Evolutionary conservation across 495 filamentous ascomycete species (phyloP), one percentile per base, ranked within the genome.

Genomic region (Penicillium egyptiacum): DNA sequence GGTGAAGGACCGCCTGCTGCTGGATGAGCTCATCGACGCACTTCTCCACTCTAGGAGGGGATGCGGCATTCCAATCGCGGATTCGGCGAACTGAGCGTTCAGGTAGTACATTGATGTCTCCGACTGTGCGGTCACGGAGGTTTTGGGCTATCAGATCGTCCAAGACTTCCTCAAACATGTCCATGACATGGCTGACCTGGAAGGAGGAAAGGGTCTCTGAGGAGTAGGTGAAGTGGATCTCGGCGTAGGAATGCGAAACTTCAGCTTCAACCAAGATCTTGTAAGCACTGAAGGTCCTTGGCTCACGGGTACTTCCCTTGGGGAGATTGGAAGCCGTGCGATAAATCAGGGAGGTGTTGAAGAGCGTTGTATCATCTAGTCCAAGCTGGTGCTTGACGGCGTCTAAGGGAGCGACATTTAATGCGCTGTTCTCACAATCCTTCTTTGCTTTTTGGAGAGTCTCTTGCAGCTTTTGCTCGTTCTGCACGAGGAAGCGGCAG

Each of bases 241-340:
- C 69, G 1, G 64, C 68, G 11, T 60, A 60, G 7, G 68, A 56
- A 7, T 64, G 59, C 11, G 70, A 72, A 22, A 85, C 76, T 45
- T 83, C 79, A 31, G 83, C 83, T 37, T 83, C 81, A 25, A 83
- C 79, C 28, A 80, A 74, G n/a, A 85, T 70, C 26, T 81, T 78
- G 60, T 83, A 87, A 14, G 77, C 16, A 68, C 72, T 80, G 14
- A 55, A 55, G n/a, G 54, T 45, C 17, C 43, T 40, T 5, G 49
- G 25, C n/a, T 60, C 52, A 11, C 44, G 30, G 31, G 28, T 4
- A 20, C 56, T 26, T 11, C 56, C 58, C 4, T 62, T 57, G 4
- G 56, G 54, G 0, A 63, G 58, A 7, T 50, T 55, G 1, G 56
- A 53, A 9, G 46, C 49, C 1, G 50, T 59, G 12, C 48, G 59